These are phyloP conservation scores for Vigna trinervia DNA, from an alignment of 306 rosid genomes.

Conservation along the genomic window DNA sequence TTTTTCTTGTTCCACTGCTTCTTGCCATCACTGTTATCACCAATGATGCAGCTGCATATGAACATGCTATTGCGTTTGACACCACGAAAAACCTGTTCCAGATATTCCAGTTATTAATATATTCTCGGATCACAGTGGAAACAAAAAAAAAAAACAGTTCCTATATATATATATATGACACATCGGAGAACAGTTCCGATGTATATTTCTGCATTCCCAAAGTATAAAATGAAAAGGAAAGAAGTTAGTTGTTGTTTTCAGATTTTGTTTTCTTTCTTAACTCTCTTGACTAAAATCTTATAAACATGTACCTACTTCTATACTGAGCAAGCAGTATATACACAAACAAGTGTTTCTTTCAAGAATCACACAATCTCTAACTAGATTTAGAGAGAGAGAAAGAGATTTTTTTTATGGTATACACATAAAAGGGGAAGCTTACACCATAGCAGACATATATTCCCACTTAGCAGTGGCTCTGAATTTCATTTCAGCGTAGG, in stretches of 20 bases:
- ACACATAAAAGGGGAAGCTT: background rate
- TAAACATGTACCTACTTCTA: background rate
- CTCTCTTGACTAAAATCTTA: background rate
- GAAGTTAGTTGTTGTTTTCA: background rate
- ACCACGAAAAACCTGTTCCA: conserved; percentile 63
- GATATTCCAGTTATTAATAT: background rate
- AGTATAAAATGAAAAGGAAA: background rate
- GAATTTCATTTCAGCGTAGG: conserved; percentile 56
- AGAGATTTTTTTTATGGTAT: no score
- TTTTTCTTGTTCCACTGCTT: conserved; percentile 33
- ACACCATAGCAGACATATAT: conserved; percentile 73
- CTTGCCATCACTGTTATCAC: conserved; percentile 33
- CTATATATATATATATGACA: background rate
- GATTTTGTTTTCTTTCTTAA: no score
- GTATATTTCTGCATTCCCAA: background rate
- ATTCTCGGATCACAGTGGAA: background rate
- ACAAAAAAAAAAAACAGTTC: background rate
- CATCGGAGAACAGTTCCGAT: background rate
- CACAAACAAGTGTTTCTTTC: no score
- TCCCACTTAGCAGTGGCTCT: conserved; percentile 71
- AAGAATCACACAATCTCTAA: no score
- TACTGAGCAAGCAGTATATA: background rate
- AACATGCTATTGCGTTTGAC: conserved; percentile 65
- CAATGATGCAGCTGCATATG: conserved; percentile 59
- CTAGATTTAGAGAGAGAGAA: background rate